Conservation (phyloP, 2,329 filamentous ascomycete species). For the Ustulina deusta region DNA sequence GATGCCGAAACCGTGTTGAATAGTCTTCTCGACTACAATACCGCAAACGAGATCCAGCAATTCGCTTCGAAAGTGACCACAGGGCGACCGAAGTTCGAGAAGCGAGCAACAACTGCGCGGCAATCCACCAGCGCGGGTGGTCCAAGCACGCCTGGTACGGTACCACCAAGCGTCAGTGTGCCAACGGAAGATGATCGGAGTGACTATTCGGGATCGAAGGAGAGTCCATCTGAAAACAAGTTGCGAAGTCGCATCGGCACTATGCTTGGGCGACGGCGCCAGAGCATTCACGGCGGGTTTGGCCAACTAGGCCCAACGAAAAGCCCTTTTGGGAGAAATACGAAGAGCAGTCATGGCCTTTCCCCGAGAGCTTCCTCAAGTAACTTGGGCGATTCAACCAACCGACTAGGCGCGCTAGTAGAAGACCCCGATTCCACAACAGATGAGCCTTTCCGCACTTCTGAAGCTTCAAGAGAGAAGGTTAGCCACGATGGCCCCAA, state of each 20-base stretch:
- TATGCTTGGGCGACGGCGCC: constrained; percentile 73
- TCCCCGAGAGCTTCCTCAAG: constrained; percentile 71
- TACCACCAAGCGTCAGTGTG: constrained; percentile 47
- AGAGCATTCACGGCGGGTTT: constrained; percentile 74
- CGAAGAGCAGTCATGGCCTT: constrained; percentile 73
- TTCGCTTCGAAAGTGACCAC: constrained; percentile 65
- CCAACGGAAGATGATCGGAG: constrained; percentile 56
- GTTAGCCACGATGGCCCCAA: constrained; percentile 60
- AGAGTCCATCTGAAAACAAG: constrained; percentile 64
- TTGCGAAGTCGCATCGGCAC: constrained; percentile 75
- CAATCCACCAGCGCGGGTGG: constrained; percentile 56
- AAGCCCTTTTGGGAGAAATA: constrained; percentile 70
- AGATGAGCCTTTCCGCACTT: constrained; percentile 46
- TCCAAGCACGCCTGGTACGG: constrained; percentile 45
- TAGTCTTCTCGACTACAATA: constrained; percentile 85
- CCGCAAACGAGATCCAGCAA: constrained; percentile 84
- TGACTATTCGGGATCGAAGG: constrained; percentile 60
- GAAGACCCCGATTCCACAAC: constrained; percentile 64
- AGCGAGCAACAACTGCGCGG: constrained; percentile 56
- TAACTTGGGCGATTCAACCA: constrained; percentile 67
- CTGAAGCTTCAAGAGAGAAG: constrained; percentile 50
- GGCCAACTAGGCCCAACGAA: constrained; percentile 68
- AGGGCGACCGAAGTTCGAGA: constrained; percentile 60
- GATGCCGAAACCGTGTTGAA: constrained; percentile 85
- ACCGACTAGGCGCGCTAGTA: constrained; percentile 67